Conservation (phyloP, 108 stramenopile species). For the Nitzschia sp. region DNA sequence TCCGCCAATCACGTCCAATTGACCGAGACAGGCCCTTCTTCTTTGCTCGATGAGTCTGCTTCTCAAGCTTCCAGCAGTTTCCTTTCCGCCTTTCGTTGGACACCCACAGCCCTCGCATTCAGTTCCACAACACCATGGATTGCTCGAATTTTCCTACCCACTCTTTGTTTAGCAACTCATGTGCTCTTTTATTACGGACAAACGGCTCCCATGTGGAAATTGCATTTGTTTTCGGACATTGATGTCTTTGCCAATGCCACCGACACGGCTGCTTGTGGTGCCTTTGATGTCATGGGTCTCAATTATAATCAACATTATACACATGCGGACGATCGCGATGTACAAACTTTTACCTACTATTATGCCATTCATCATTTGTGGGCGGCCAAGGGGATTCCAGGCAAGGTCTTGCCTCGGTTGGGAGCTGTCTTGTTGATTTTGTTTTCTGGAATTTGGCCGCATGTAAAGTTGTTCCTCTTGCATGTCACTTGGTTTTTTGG, state of each 20-base stretch:
- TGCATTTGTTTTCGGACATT: slow-evolving; percentile 46
- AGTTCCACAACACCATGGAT: slow-evolving; percentile 15
- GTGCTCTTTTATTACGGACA: slow-evolving; percentile 64
- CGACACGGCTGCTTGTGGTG: slow-evolving; percentile 34
- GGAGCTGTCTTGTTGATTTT: slow-evolving; percentile 65
- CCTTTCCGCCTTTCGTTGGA: slow-evolving; percentile 1
- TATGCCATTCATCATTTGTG: slow-evolving; percentile 80
- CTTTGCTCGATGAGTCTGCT: not conserved
- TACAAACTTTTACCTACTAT: slow-evolving; percentile 81
- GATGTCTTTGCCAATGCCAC: slow-evolving; percentile 69
- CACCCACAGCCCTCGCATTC: slow-evolving; percentile 20
- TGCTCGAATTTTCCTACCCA: slow-evolving; percentile 41
- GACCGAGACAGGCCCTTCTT: too few relatives aligned
- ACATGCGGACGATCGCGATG: slow-evolving; percentile 41
- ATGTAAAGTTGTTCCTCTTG: slow-evolving; percentile 68
- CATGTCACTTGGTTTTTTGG: slow-evolving; percentile 62
- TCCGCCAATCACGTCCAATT: too few relatives aligned
- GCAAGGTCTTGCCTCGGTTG: slow-evolving; percentile 53
- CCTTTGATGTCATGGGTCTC: slow-evolving; percentile 54
- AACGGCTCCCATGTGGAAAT: slow-evolving; percentile 79
- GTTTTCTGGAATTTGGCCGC: slow-evolving; percentile 83
- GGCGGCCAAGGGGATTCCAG: slow-evolving; percentile 64
- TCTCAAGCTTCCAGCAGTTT: not conserved
- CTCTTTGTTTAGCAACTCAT: slow-evolving; percentile 54
- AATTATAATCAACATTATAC: slow-evolving; percentile 39